These are phyloP conservation scores for Talaromyces wortmannii DNA, from an alignment of 495 filamentous ascomycete genomes.

Conservation along the genomic window DNA sequence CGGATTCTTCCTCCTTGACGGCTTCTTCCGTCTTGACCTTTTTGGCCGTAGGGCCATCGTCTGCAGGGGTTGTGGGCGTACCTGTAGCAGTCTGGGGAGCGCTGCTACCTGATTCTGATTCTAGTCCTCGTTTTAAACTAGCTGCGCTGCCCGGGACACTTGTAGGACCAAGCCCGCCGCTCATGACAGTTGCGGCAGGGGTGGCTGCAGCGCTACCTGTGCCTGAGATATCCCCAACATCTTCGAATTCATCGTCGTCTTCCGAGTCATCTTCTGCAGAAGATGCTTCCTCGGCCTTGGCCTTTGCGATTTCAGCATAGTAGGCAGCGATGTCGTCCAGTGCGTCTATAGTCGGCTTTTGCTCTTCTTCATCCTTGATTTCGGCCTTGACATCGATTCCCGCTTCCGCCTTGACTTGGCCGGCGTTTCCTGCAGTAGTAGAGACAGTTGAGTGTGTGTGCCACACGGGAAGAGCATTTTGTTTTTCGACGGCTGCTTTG, in stretches of 20 bases:
- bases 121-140: slow-evolving; percentile 34
- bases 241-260: slow-evolving; percentile 43
- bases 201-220: slow-evolving; percentile 26
- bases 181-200: slow-evolving; percentile 16
- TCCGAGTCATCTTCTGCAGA: slow-evolving; percentile 40
- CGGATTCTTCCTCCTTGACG: slow-evolving; percentile 32
- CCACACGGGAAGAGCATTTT: slow-evolving; percentile 87
- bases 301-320: slow-evolving; percentile 44
- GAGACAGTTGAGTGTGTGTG: slow-evolving; percentile 80
- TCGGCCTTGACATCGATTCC: slow-evolving; percentile 34
- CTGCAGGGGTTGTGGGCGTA: slow-evolving; percentile 32
- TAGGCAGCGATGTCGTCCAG: slow-evolving; percentile 44
- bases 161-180: slow-evolving; percentile 14
- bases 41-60: slow-evolving; percentile 36
- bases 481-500: slow-evolving; percentile 66
- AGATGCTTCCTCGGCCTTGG: slow-evolving; percentile 40
- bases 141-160: slow-evolving; percentile 18
- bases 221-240: slow-evolving; percentile 34
- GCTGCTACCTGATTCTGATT: slow-evolving; percentile 33
- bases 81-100: slow-evolving; percentile 32
- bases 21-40: slow-evolving; percentile 31
- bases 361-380: slow-evolving; percentile 47
- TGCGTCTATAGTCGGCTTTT: slow-evolving; percentile 37
- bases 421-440: slow-evolving; percentile 13
- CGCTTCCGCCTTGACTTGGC: slow-evolving; percentile 24